phyloP scores from a whole-genome alignment of 1,284 basidiomycete genomes.

The Ganoderma sinense region DNA sequence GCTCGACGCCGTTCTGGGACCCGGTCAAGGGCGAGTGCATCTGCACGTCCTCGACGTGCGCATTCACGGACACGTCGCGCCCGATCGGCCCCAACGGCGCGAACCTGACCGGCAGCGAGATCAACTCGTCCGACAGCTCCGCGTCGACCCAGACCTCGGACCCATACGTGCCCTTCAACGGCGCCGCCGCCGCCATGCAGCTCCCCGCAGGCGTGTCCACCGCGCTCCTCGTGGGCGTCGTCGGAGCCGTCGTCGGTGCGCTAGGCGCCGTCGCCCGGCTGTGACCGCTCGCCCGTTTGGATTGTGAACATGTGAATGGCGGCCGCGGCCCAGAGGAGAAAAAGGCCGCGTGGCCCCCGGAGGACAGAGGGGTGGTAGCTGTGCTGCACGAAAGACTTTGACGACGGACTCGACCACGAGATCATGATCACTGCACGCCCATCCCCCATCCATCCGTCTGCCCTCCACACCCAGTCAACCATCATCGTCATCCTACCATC shows the following conservation, averaged over 20 bases:
- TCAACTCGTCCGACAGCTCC: slow-evolving; percentile 42
- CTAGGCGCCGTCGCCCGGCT: slow-evolving; percentile 29
- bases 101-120: slow-evolving; percentile 70
- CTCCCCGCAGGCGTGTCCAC: slow-evolving; percentile 26
- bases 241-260: slow-evolving; percentile 33
- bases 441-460: not conserved
- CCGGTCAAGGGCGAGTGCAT: slow-evolving; percentile 71
- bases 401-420: slow-evolving; percentile 1
- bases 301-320: not conserved
- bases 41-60: slow-evolving; percentile 62
- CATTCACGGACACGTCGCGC: slow-evolving; percentile 68
- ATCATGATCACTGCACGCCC: not conserved
- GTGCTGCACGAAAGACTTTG: not conserved
- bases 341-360: not conserved
- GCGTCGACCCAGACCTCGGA: slow-evolving; percentile 36
- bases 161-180: slow-evolving; percentile 61
- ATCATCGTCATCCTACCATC: not conserved
- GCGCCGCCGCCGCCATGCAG: slow-evolving; percentile 30
- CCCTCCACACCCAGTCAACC: not conserved
- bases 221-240: slow-evolving; percentile 27
- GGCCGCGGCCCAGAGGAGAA: not conserved
- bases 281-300: slow-evolving; percentile 14
- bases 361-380: not conserved
- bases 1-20: slow-evolving; percentile 84
- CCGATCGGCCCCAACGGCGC: slow-evolving; percentile 80